Evolutionary conservation across 1,284 basidiomycete genomes (phyloP).

Genomic region (Heterobasidion parviporum): DNA sequence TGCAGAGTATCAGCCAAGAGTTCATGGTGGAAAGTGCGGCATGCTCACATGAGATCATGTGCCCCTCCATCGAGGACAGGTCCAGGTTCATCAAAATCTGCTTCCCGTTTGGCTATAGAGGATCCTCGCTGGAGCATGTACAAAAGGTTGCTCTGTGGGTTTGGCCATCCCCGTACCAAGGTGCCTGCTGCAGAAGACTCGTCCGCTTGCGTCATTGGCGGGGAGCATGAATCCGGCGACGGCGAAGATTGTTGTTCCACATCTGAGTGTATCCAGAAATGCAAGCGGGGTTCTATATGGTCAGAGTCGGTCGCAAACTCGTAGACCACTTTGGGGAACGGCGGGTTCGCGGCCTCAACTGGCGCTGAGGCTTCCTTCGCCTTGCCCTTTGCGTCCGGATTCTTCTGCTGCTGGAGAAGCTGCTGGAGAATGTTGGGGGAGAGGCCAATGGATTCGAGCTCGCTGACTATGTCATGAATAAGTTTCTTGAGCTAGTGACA

Average conservation of each 20-base stretch:
- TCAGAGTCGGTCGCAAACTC: slow-evolving; percentile 42
- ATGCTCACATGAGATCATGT: neutral
- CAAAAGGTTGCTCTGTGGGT: neutral
- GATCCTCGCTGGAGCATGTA: neutral
- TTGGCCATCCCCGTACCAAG: neutral
- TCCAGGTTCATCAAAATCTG: neutral
- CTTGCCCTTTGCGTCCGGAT: slow-evolving; percentile 18
- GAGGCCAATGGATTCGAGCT: slow-evolving; percentile 76
- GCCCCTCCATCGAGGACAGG: neutral
- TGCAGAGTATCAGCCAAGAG: neutral
- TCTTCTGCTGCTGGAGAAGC: slow-evolving; percentile 22
- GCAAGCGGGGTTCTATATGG: slow-evolving; percentile 46
- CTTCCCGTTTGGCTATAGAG: neutral
- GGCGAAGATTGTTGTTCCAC: neutral
- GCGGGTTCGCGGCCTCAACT: slow-evolving; percentile 7
- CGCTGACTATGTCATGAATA: slow-evolving; percentile 79
- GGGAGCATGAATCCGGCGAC: neutral
- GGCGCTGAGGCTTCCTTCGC: slow-evolving; percentile 10
- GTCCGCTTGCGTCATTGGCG: neutral
- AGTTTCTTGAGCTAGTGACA: slow-evolving; percentile 72
- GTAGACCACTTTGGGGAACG: slow-evolving; percentile 33
- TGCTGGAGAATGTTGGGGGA: slow-evolving; percentile 46
- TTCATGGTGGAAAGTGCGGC: neutral
- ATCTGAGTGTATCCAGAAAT: slow-evolving; percentile 32
- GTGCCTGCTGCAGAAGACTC: neutral